A percentile compares a stretch with the other conserved stretches of the same genome.
Evolutionary conservation across 208 protist genomes (phyloP).

Genomic region (Crithidia mellificae): DNA sequence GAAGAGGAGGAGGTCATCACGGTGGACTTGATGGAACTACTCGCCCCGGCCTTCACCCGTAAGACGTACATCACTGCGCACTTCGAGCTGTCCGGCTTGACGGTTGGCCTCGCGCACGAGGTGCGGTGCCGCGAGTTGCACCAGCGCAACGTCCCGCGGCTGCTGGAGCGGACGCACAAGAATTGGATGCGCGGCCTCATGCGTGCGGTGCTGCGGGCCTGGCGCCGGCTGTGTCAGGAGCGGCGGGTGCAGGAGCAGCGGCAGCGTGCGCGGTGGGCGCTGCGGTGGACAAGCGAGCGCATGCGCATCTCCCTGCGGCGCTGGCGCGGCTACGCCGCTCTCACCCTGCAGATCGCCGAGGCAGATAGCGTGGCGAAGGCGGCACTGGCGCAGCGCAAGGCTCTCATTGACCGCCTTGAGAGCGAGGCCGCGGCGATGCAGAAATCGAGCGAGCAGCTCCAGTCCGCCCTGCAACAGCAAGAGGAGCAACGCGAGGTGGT

Average conservation of each 20-base stretch:
- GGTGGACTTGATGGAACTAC: constrained; percentile 24
- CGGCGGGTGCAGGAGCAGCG: constrained; percentile 57
- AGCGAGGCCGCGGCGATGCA: constrained; percentile 46
- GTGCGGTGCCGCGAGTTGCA: constrained; percentile 54
- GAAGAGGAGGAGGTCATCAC: not conserved
- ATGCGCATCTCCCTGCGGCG: constrained; percentile 43
- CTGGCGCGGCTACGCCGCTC: constrained; percentile 66
- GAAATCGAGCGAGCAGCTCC: constrained; percentile 36
- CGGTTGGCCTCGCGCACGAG: constrained; percentile 47
- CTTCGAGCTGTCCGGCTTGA: constrained; percentile 46
- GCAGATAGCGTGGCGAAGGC: constrained; percentile 42
- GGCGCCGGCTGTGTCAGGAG: constrained; percentile 49
- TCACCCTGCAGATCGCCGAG: constrained; percentile 42
- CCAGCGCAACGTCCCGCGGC: constrained; percentile 49
- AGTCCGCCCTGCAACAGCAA: constrained; percentile 36
- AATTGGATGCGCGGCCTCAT: constrained; percentile 66
- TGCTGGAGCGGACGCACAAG: constrained; percentile 54
- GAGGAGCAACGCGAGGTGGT: constrained; percentile 37
- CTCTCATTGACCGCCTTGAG: constrained; percentile 37
- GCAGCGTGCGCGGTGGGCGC: constrained; percentile 61
- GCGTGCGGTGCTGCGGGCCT: constrained; percentile 60
- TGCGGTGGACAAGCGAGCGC: constrained; percentile 53
- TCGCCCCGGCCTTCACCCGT: constrained; percentile 55
- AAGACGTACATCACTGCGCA: constrained; percentile 80
- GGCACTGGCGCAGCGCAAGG: constrained; percentile 40